phyloP scores from a whole-genome alignment of 148 eudicot species.

The Fallopia convolvulus region DNA sequence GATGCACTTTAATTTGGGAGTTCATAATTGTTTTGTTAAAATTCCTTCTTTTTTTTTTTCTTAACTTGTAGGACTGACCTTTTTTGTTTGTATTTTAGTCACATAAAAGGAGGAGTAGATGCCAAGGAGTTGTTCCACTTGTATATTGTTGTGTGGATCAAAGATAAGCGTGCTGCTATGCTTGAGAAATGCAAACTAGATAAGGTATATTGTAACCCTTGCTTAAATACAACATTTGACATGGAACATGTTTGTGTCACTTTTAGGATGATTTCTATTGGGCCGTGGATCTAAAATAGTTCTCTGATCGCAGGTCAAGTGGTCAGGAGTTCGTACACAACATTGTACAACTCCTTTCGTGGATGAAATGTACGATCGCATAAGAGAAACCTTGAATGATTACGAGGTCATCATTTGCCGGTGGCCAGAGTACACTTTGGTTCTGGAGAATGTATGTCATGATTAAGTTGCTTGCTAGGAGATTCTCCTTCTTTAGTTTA shows the following conservation, averaged over 20 bases:
- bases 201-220: constrained; percentile 38
- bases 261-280: neutral
- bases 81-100: constrained; percentile 29
- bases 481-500: neutral
- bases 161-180: constrained; percentile 79
- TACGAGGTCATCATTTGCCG: constrained; percentile 85
- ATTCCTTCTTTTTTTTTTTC: constrained; percentile 1
- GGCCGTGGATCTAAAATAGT: neutral
- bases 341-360: constrained; percentile 81
- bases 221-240: neutral
- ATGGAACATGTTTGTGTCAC: neutral
- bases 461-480: neutral
- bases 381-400: constrained; percentile 62
- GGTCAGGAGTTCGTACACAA: constrained; percentile 81
- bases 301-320: constrained; percentile 48
- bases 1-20: neutral
- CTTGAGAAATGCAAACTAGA: constrained; percentile 83
- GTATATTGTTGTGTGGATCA: constrained; percentile 87
- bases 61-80: constrained; percentile 2
- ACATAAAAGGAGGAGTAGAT: constrained; percentile 89
- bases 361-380: constrained; percentile 75
- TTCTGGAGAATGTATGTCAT: constrained; percentile 64
- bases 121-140: constrained; percentile 88
- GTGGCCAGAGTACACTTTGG: constrained; percentile 90
- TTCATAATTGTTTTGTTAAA: neutral